A percentile compares a stretch with the other conserved stretches of the same genome.
Evolutionary conservation across 208 protist genomes (phyloP).

Genomic region (Acanthamoeba lenticulata): DNA sequence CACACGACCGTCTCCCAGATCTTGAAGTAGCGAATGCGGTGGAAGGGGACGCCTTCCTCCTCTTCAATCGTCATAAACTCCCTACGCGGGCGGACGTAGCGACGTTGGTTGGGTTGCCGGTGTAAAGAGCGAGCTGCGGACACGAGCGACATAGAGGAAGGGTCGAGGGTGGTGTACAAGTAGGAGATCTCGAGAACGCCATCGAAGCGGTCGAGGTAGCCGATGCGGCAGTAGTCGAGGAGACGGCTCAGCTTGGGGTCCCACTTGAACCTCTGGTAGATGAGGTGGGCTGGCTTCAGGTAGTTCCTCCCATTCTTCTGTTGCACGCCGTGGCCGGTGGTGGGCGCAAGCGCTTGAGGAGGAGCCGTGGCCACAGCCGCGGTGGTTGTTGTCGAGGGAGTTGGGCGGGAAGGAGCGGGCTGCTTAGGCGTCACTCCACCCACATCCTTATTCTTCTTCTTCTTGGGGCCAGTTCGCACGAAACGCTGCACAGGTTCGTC

Average conservation of each 20-base stretch:
- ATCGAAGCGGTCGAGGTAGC: slow-evolving; percentile 35
- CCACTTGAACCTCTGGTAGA: slow-evolving; percentile 55
- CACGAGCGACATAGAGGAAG: neutral
- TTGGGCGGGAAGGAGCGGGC: neutral
- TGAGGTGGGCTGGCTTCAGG: slow-evolving; percentile 10
- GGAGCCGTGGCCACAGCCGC: neutral
- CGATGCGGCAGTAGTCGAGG: neutral
- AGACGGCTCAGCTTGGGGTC: slow-evolving; percentile 39
- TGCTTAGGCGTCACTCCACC: no score
- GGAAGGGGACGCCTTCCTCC: slow-evolving; percentile 1
- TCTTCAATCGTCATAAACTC: neutral
- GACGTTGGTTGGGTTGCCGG: neutral
- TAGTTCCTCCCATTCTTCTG: slow-evolving; percentile 33
- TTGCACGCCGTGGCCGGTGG: neutral
- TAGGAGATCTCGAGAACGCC: neutral
- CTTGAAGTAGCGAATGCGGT: slow-evolving; percentile 43
- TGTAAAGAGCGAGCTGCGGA: neutral
- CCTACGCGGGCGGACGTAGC: neutral
- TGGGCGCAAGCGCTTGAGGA: neutral
- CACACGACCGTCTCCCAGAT: neutral
- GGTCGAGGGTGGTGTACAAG: neutral
- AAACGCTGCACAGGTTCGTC: neutral
- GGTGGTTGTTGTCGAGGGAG: neutral
- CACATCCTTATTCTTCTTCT: neutral
- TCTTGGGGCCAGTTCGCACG: neutral